These are phyloP conservation scores for Candida buenavistaensis DNA, from an alignment of 1,139 yeast genomes.

Conservation along the genomic window DNA sequence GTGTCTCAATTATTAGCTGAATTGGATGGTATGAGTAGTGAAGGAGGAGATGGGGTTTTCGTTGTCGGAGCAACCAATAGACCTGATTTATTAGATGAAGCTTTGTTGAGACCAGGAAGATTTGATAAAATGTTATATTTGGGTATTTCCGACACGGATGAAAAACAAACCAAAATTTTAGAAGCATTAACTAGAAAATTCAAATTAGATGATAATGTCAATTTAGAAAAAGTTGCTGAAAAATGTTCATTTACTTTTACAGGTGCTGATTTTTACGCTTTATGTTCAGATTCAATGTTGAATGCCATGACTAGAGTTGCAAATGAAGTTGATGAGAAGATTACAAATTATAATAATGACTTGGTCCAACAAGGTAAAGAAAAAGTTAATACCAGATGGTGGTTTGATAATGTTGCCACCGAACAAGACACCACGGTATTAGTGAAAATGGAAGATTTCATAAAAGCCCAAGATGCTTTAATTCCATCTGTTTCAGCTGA, in stretches of 20 bases:
- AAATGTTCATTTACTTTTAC: slow-evolving; percentile 86
- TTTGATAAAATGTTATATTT: slow-evolving; percentile 92
- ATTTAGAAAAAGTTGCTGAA: slow-evolving; percentile 60
- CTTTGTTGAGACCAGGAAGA: slow-evolving; percentile 90
- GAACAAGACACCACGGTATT: slow-evolving; percentile 65
- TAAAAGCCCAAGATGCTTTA: slow-evolving; percentile 68
- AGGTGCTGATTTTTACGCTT: slow-evolving; percentile 96
- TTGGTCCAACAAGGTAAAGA: slow-evolving; percentile 27
- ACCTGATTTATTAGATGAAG: slow-evolving; percentile 93
- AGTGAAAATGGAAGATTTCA: slow-evolving; percentile 73
- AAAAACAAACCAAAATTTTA: slow-evolving; percentile 81
- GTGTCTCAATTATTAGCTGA: slow-evolving; percentile 94
- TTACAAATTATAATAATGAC: slow-evolving; percentile 49
- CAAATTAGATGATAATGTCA: slow-evolving; percentile 58
- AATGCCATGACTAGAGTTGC: slow-evolving; percentile 95
- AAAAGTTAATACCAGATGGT: slow-evolving; percentile 69
- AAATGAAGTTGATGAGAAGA: slow-evolving; percentile 65
- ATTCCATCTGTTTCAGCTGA: slow-evolving; percentile 87
- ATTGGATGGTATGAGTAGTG: slow-evolving; percentile 86
- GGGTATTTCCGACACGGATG: slow-evolving; percentile 90
- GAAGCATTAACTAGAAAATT: slow-evolving; percentile 90
- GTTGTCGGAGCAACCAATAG: slow-evolving; percentile 97
- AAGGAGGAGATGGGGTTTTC: slow-evolving; percentile 83
- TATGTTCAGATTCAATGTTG: slow-evolving; percentile 91
- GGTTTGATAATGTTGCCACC: slow-evolving; percentile 86